Evolutionary conservation across 371 early-diverging fungal species (phyloP), one percentile per base, ranked within the genome.

Genomic region (Smittium culicis): DNA sequence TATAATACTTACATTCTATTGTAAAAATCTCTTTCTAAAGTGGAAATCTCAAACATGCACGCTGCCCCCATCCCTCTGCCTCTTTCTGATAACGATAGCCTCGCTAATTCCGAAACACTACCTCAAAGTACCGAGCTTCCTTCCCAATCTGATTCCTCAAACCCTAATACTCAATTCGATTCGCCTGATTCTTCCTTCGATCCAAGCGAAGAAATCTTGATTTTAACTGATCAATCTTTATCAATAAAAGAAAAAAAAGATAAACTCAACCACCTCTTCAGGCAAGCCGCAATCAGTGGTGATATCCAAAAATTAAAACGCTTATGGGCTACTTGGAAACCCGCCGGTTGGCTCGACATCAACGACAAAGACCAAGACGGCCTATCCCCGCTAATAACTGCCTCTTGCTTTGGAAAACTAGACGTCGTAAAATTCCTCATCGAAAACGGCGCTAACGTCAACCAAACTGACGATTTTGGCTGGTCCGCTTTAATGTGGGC

Each of bases 401-500:
- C 93, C 2, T 85, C 90, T 1, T 90, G 90, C 69, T 92, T 92
- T 80, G 94, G 91, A 34, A 85, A 91, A 71, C 68, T 79, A 1
- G 83, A 85, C 54, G 80, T 90, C 67, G 85, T 82, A 1, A 76
- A 77, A 64, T 73, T 83, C 56, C 77, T 94, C 55, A 69, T 94
- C n/a, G 74, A 77, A 69, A 82, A 83, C 60, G 91, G 92, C 35
- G 92, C 90, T 33, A 77, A 80, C 59, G 83, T 88, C 29, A 82
- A 93, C 75, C 79, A 76, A 32, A 82, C 83, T 71, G 95, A 94
- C 77, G 80, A 83, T 68, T 89, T 82, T 69, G 96, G 96, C 25
- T 96, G 96, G 96, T 88, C 94, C 2, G 87, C 94, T n/a, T 82
- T 94, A 61, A 86, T 94, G 82, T 96, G 96, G 96, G 94, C 96